These are phyloP conservation scores for Colletotrichum sp. DNA, from an alignment of 2,329 filamentous ascomycete species.

Conservation along the genomic window DNA sequence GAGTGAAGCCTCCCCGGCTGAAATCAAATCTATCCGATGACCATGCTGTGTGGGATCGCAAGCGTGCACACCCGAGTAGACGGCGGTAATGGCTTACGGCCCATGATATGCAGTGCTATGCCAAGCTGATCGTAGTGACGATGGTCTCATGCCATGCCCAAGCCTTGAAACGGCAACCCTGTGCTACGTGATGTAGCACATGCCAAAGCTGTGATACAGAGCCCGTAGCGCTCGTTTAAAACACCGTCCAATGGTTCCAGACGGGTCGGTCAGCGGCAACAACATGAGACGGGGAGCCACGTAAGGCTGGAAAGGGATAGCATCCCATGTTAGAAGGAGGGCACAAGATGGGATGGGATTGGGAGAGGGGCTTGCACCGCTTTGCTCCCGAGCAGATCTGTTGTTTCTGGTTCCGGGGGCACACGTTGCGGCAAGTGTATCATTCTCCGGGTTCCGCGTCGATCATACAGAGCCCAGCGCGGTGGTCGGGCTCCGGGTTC, in stretches of 20 bases:
- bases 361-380: background rate
- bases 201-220: background rate
- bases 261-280: constrained; percentile 1
- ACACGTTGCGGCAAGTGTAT: constrained; percentile 13
- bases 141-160: background rate
- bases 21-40: background rate
- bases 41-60: background rate
- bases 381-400: background rate
- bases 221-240: background rate
- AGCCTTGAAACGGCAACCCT: background rate
- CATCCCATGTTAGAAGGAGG: background rate
- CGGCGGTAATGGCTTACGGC: background rate
- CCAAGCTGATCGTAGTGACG: background rate
- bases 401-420: background rate
- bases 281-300: constrained; percentile 7
- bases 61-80: background rate
- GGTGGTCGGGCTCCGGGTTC: background rate
- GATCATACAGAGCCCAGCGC: constrained; percentile 11
- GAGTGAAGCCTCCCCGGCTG: background rate
- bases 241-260: background rate
- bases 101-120: background rate
- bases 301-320: background rate
- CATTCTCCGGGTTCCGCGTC: constrained; percentile 14
- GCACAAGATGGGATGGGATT: background rate
- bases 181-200: background rate